These are phyloP conservation scores for Cercospora canescens DNA, from an alignment of 2,329 filamentous ascomycete species.

Conservation along the genomic window DNA sequence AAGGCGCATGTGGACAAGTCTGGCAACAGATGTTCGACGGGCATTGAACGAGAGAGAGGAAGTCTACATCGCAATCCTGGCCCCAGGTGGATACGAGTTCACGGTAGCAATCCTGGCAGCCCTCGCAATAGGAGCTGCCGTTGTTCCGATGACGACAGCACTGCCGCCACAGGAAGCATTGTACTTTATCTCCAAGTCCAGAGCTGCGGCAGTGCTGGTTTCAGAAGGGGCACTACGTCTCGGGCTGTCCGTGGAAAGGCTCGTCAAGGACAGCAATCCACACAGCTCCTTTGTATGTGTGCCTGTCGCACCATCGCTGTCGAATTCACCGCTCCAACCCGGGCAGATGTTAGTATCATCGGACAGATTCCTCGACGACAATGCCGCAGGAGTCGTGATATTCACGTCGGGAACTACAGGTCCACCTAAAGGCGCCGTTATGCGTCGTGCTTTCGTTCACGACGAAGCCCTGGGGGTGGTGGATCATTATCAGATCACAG, in stretches of 20 bases:
- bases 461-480: conserved; percentile 40
- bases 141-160: conserved; percentile 47
- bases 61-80: conserved; percentile 48
- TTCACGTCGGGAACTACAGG: conserved; percentile 52
- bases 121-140: conserved; percentile 49
- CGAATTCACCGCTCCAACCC: conserved; percentile 33
- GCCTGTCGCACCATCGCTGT: conserved; percentile 39
- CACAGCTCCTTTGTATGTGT: conserved; percentile 38
- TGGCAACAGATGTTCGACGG: conserved; percentile 32
- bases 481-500: conserved; percentile 41
- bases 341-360: conserved; percentile 44
- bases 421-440: conserved; percentile 47
- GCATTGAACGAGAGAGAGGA: conserved; percentile 38
- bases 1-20: conserved; percentile 35
- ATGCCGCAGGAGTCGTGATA: conserved; percentile 44
- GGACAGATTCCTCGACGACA: conserved; percentile 42
- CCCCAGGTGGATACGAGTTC: conserved; percentile 50
- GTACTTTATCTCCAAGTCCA: conserved; percentile 47
- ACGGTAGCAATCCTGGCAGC: conserved; percentile 50
- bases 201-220: conserved; percentile 40
- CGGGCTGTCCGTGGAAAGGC: conserved; percentile 32
- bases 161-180: conserved; percentile 46
- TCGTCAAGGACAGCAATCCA: conserved; percentile 30
- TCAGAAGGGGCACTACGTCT: conserved; percentile 37
- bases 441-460: conserved; percentile 45